Evolutionary conservation across 1,139 yeast species (phyloP).

Genomic region (Barnettozyma hawaiiensis): DNA sequence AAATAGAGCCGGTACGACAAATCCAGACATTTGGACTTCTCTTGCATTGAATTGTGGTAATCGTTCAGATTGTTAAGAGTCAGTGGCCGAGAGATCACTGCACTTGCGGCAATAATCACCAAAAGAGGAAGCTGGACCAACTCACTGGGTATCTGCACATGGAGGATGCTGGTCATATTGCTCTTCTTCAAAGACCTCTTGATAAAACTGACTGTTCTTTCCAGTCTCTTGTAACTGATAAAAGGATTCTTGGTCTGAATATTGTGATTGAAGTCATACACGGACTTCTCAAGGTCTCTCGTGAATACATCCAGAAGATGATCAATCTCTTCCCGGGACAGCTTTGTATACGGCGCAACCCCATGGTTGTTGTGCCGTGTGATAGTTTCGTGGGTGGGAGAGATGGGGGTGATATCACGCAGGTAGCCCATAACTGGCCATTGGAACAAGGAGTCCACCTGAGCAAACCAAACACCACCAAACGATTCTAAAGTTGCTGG

Average conservation of each 20-base stretch:
- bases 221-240: slow-evolving; percentile 11
- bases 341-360: slow-evolving; percentile 11
- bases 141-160: slow-evolving; percentile 10
- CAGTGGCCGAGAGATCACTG: slow-evolving; percentile 16
- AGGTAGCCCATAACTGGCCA: slow-evolving; percentile 31
- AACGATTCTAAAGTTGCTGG: slow-evolving; percentile 11
- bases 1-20: slow-evolving; percentile 13
- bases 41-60: slow-evolving; percentile 11
- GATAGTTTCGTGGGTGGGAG: slow-evolving; percentile 13
- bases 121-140: slow-evolving; percentile 16
- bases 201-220: slow-evolving; percentile 12
- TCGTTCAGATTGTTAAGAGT: slow-evolving; percentile 12
- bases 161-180: slow-evolving; percentile 7
- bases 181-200: not conserved
- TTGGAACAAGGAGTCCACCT: slow-evolving; percentile 33
- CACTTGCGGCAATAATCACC: slow-evolving; percentile 14
- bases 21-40: slow-evolving; percentile 10
- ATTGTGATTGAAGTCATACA: slow-evolving; percentile 14
- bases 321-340: slow-evolving; percentile 9
- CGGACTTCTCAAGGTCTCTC: slow-evolving; percentile 8
- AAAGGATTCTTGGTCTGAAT: slow-evolving; percentile 21
- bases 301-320: slow-evolving; percentile 10
- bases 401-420: slow-evolving; percentile 14
- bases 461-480: slow-evolving; percentile 37
- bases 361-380: slow-evolving; percentile 7